Conservation (phyloP, 805 yeast genomes). For the Schizosaccharomyces lindneri region DNA sequence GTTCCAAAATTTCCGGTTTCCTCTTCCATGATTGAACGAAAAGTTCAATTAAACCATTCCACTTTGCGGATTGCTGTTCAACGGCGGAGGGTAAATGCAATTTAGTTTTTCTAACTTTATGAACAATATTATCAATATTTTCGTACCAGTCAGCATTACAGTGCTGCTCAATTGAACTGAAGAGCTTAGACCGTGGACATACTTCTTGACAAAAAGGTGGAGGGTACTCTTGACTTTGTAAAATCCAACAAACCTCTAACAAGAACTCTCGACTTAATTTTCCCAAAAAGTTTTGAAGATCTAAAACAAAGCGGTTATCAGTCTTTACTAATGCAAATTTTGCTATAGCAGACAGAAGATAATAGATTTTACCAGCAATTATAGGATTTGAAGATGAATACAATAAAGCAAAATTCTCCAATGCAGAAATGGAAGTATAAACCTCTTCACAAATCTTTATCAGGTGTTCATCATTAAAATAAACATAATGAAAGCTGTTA, state of each 20-base stretch:
- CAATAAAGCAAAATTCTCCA: neutral
- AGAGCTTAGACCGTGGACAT: neutral
- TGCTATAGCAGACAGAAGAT: neutral
- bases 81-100: neutral
- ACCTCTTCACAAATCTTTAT: neutral
- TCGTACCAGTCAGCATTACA: neutral
- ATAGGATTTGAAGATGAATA: neutral
- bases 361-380: neutral
- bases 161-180: neutral
- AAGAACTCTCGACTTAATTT: neutral
- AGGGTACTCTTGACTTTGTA: neutral
- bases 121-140: neutral
- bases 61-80: neutral
- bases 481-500: neutral
- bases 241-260: neutral
- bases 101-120: neutral
- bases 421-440: neutral
- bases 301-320: neutral
- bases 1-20: neutral
- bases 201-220: neutral
- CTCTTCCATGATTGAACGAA: neutral
- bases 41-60: neutral
- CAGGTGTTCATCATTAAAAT: neutral
- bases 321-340: neutral
- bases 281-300: neutral